Evolutionary conservation across 768 basidiomycete species (phyloP).

Genomic region (Hortiboletus flavorubellus): DNA sequence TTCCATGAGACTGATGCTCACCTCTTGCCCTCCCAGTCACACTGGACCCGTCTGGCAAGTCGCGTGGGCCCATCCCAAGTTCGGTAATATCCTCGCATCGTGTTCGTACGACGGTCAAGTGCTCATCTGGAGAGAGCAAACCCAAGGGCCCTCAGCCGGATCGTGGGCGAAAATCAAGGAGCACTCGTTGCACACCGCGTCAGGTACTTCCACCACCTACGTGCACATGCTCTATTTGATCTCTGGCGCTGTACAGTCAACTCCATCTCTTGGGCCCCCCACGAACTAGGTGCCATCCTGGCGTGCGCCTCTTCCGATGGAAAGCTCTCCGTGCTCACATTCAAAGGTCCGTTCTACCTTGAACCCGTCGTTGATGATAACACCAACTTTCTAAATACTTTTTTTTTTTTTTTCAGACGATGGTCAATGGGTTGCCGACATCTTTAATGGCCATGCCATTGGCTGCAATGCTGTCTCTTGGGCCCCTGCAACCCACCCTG

Average conservation of each 20-base stretch:
- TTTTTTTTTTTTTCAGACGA: background rate
- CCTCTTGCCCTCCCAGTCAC: conserved; percentile 53
- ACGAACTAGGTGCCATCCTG: too few relatives aligned
- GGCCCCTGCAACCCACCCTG: too few relatives aligned
- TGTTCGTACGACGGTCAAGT: conserved; percentile 98
- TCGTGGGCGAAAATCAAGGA: conserved; percentile 25
- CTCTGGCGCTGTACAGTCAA: background rate
- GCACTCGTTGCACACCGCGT: background rate
- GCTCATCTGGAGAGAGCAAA: conserved; percentile 61
- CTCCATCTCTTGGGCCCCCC: background rate
- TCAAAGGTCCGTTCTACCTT: background rate
- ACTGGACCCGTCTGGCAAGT: conserved; percentile 98
- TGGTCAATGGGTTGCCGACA: background rate
- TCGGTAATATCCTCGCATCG: conserved; percentile 94
- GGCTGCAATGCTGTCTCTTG: too few relatives aligned
- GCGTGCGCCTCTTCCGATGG: too few relatives aligned
- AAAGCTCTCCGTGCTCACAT: background rate
- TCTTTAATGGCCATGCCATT: background rate
- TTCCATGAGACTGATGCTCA: background rate
- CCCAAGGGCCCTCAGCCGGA: too few relatives aligned
- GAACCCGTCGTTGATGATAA: background rate
- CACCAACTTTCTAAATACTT: background rate
- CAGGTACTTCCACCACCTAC: background rate
- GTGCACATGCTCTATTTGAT: background rate
- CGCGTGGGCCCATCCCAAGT: conserved; percentile 98